Evolutionary conservation across 345 rosid species (phyloP), one percentile per base, ranked within the genome.

Genomic region (Arabis hirsuta): DNA sequence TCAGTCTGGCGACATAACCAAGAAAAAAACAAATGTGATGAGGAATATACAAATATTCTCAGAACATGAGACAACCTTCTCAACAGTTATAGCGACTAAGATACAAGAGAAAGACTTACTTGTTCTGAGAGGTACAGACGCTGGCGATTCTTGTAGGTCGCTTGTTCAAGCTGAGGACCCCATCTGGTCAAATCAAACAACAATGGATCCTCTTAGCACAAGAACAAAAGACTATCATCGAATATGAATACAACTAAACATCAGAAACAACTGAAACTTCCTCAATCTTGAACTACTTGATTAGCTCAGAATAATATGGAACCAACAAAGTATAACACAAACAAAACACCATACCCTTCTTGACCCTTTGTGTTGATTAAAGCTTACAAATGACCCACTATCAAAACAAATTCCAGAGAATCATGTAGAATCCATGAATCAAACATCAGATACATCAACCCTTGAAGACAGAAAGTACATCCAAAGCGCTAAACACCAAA

Each of bases 161-260:
- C 88, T 84, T 88, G 90, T 62, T 90, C 96, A 20, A 90, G 89
- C 84, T 86, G 96, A 0, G 94, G 91, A n/a, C 96, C 96, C 96
- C 96, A 90, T 69, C 96, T 88, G 80, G 52, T 10, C 24, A 68
- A 74, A 20, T 12, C 54, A 55, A 71, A 44, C 24, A 73, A 72
- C 32, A 42, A 7, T 9, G 19, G 22, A n/a, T 24, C 14, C 60
- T 62, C 46, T 69, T 39, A 46, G 50, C 54, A 55, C 71, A 63
- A 55, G 27, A 76, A 55, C 44, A 36, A 36, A 65, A 65, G 65
- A 55, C 20, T 57, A 22, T 46, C 24, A 72, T 8, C 57, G 44
- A 36, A 46, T 41, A 68, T 12, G 29, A 42, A 10, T 2, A 47
- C 72, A 65, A 43, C 71, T 55, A 54, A 72, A 55, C 32, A 62